A percentile compares a stretch with the other conserved stretches of the same genome.
These are phyloP conservation scores for Sclerotinia borealis DNA, from an alignment of 2,329 filamentous ascomycete genomes.

Conservation along the genomic window DNA sequence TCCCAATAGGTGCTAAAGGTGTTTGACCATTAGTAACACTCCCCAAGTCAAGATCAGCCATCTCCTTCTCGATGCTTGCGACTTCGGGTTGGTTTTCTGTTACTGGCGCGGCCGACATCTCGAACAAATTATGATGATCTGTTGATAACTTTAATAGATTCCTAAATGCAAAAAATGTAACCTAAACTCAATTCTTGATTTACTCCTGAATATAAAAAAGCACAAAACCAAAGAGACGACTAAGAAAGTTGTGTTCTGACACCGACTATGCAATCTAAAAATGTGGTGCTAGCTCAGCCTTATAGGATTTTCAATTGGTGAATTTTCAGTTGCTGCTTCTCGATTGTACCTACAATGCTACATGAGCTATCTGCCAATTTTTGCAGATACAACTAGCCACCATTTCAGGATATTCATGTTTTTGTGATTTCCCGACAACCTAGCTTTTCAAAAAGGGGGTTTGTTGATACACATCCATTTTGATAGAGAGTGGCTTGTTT, in stretches of 20 bases:
- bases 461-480: not conserved
- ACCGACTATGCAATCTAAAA: constrained; percentile 6
- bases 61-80: constrained; percentile 7
- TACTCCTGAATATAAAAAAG: not conserved
- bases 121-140: not conserved
- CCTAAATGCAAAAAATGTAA: not conserved
- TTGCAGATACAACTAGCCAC: not conserved
- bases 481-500: not conserved
- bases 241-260: not conserved
- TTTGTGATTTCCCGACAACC: not conserved
- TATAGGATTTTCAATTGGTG: not conserved
- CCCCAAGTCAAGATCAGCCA: constrained; percentile 7
- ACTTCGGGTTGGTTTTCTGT: not conserved
- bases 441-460: not conserved
- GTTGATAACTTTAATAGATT: not conserved
- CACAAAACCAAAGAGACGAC: not conserved
- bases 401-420: not conserved
- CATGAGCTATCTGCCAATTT: not conserved
- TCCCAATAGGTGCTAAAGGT: constrained; percentile 9
- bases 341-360: not conserved
- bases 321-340: not conserved
- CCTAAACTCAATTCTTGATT: not conserved
- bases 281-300: constrained; percentile 8
- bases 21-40: not conserved
- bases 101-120: constrained; percentile 7